phyloP scores from a whole-genome alignment of 352 stramenopile genomes.

The Globisporangium camurandrum region DNA sequence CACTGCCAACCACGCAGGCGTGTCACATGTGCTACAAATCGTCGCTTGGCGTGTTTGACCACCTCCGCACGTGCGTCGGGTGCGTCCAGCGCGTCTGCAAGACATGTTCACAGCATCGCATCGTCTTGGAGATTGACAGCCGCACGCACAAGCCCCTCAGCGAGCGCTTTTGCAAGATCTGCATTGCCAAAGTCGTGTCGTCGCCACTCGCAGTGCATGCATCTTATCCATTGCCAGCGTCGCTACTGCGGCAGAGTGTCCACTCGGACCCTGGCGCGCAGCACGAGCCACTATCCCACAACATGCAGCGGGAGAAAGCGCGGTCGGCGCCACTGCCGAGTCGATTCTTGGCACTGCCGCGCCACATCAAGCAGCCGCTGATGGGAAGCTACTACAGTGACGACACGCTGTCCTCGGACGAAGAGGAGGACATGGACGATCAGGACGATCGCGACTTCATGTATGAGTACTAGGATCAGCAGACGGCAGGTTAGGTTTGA shows the following conservation, averaged over 20 bases:
- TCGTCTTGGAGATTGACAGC: slow-evolving; percentile 7
- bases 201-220: not conserved
- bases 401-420: not conserved
- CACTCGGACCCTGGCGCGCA: slow-evolving; percentile 4
- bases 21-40: slow-evolving; percentile 5
- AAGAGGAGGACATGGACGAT: slow-evolving; percentile 7
- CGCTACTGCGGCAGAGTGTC: not conserved
- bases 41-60: slow-evolving; percentile 3
- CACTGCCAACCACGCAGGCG: slow-evolving; percentile 1
- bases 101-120: slow-evolving; percentile 15
- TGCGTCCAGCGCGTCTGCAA: slow-evolving; percentile 34
- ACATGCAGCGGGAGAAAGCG: not conserved
- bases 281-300: not conserved
- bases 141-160: slow-evolving; percentile 3
- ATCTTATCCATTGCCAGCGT: not conserved
- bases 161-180: slow-evolving; percentile 12
- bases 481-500: too few species aligned
- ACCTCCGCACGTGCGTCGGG: slow-evolving; percentile 12
- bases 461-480: too few species aligned
- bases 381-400: not conserved
- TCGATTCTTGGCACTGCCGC: slow-evolving; percentile 6
- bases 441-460: too few species aligned
- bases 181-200: slow-evolving; percentile 7
- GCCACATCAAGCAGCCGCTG: slow-evolving; percentile 8
- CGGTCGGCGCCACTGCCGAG: slow-evolving; percentile 1